Evolutionary conservation across 2,329 filamentous ascomycete genomes (phyloP).

Genomic region (Colletotrichum australisinense): DNA sequence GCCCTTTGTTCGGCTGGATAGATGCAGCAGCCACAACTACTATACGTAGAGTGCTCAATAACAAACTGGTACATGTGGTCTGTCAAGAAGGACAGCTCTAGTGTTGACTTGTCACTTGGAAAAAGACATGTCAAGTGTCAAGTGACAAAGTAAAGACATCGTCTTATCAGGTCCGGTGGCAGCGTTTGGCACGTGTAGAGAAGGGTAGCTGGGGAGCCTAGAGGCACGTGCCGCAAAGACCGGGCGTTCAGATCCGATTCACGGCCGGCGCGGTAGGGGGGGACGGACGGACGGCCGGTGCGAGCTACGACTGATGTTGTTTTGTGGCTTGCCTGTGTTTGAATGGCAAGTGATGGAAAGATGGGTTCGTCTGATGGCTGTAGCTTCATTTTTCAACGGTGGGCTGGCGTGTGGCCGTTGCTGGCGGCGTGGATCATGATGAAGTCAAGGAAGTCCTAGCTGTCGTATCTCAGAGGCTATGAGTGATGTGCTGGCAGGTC

Average conservation of each 20-base stretch:
- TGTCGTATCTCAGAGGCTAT: too few species aligned
- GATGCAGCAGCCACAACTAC: not conserved
- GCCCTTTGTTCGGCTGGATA: not conserved
- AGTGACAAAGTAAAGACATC: not conserved
- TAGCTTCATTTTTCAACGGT: not conserved
- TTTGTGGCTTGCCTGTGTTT: not conserved
- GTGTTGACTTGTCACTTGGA: not conserved
- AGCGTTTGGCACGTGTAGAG: constrained; percentile 27
- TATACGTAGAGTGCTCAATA: too few species aligned
- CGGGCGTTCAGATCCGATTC: not conserved
- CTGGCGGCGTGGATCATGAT: too few species aligned
- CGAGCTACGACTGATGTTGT: not conserved
- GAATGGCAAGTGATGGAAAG: not conserved
- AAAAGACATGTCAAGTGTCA: not conserved
- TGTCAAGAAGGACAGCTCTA: not conserved
- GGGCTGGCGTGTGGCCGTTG: not conserved
- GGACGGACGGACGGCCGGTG: not conserved
- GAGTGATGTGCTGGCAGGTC: not conserved
- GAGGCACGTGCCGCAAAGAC: constrained; percentile 12
- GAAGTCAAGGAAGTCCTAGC: not conserved
- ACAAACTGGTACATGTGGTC: too few species aligned
- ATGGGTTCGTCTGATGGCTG: constrained; percentile 19
- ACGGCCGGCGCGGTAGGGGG: not conserved
- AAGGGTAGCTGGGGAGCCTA: not conserved
- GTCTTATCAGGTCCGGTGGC: not conserved